Evolutionary conservation across 2,329 filamentous ascomycete species (phyloP).

Genomic region (Stenocarpella maydis): DNA sequence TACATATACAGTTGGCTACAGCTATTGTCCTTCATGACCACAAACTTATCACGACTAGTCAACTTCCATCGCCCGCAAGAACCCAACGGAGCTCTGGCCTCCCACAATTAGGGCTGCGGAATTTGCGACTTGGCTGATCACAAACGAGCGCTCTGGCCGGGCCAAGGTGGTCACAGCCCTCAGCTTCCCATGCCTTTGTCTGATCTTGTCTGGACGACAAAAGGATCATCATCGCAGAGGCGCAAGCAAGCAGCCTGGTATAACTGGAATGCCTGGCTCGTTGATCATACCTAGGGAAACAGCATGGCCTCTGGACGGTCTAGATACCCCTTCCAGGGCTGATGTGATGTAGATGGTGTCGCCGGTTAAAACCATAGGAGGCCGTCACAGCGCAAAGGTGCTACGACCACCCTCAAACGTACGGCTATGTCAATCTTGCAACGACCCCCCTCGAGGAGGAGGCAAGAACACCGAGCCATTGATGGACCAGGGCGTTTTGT

Average conservation of each 20-base stretch:
- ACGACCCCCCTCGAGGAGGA: constrained; percentile 27
- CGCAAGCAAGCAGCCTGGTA: not conserved
- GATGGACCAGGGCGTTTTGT: constrained; percentile 30
- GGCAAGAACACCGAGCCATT: constrained; percentile 33
- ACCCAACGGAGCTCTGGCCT: not conserved
- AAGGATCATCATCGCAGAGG: no score
- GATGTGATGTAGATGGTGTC: constrained; percentile 34
- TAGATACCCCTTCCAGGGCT: not conserved
- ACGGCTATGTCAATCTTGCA: constrained; percentile 38
- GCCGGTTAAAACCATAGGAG: constrained; percentile 43
- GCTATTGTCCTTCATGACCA: not conserved
- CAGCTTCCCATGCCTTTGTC: not conserved
- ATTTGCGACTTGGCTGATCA: not conserved
- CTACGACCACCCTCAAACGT: constrained; percentile 38
- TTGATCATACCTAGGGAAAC: no score
- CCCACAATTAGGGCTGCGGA: not conserved
- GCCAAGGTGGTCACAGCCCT: not conserved
- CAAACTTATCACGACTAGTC: not conserved
- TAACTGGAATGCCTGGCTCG: no score
- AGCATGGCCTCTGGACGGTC: not conserved
- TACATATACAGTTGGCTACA: not conserved
- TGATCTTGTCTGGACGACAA: not conserved
- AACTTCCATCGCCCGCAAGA: not conserved
- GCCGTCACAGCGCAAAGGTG: constrained; percentile 39
- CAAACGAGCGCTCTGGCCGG: not conserved